Evolutionary conservation across 768 basidiomycete species (phyloP).

Genomic region (Phylloporus sp.): DNA sequence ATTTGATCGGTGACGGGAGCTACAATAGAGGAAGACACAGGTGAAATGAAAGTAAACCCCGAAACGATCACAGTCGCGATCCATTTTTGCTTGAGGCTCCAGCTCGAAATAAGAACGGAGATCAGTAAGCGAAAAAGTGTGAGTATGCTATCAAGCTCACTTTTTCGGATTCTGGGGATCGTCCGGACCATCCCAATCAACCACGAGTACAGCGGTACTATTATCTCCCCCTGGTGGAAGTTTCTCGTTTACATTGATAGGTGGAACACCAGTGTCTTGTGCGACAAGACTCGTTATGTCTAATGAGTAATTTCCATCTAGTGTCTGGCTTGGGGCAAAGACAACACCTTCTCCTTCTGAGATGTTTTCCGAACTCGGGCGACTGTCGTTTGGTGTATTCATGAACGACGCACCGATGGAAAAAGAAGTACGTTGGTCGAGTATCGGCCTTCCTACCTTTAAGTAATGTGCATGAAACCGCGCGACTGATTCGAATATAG

Average conservation of each 20-base stretch:
- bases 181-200: slow-evolving; percentile 61
- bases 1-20: slow-evolving; percentile 57
- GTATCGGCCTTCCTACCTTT: too few relatives aligned
- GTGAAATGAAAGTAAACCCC: slow-evolving; percentile 61
- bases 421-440: neutral
- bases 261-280: neutral
- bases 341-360: neutral
- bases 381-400: neutral
- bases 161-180: slow-evolving; percentile 60
- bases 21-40: slow-evolving; percentile 70
- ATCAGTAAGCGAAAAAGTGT: neutral
- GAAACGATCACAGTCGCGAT: slow-evolving; percentile 59
- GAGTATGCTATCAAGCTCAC: slow-evolving; percentile 30
- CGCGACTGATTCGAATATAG: too few relatives aligned
- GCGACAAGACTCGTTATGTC: neutral
- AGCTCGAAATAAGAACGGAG: slow-evolving; percentile 34
- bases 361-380: neutral
- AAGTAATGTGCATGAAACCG: too few relatives aligned
- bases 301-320: neutral
- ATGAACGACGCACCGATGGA: neutral
- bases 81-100: slow-evolving; percentile 59
- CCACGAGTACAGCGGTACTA: slow-evolving; percentile 22
- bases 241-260: neutral
- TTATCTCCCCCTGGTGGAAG: neutral
- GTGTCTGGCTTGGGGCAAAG: slow-evolving; percentile 10